Conservation (phyloP, 2,329 filamentous ascomycete genomes). For the Sphaerulina vaccinii region DNA sequence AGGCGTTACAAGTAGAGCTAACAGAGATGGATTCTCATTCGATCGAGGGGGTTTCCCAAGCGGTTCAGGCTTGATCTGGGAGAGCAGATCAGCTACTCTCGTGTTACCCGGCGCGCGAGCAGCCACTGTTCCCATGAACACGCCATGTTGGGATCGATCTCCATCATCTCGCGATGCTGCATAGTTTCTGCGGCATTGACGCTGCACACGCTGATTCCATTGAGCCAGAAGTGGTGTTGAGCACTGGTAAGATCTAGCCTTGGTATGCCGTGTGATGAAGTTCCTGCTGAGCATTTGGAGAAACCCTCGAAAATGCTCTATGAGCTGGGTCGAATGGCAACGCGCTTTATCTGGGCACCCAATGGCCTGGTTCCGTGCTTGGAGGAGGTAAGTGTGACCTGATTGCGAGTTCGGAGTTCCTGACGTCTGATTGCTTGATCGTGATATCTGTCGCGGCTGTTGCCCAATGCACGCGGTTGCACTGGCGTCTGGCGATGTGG, state of each 20-base stretch:
- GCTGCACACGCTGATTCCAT: neutral
- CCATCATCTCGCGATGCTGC: slow-evolving; percentile 40
- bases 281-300: neutral
- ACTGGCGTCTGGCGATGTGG: too few species aligned
- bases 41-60: slow-evolving; percentile 3
- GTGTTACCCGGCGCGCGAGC: slow-evolving; percentile 5
- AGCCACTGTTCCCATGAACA: slow-evolving; percentile 21
- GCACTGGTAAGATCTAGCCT: neutral
- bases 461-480: too few species aligned
- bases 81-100: slow-evolving; percentile 20
- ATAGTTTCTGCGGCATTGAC: neutral
- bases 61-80: slow-evolving; percentile 18
- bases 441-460: too few species aligned
- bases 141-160: neutral
- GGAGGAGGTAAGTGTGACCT: too few species aligned
- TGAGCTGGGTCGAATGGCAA: too few species aligned
- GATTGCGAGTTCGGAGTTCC: too few species aligned
- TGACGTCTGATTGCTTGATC: too few species aligned
- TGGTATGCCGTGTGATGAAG: neutral
- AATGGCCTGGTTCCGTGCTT: too few species aligned
- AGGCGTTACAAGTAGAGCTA: slow-evolving; percentile 28
- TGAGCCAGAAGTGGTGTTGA: neutral
- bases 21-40: slow-evolving; percentile 14
- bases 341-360: too few species aligned
- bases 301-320: too few species aligned